These are phyloP conservation scores for Monosporozyma aquatica DNA, from an alignment of 805 yeast species.

Conservation along the genomic window DNA sequence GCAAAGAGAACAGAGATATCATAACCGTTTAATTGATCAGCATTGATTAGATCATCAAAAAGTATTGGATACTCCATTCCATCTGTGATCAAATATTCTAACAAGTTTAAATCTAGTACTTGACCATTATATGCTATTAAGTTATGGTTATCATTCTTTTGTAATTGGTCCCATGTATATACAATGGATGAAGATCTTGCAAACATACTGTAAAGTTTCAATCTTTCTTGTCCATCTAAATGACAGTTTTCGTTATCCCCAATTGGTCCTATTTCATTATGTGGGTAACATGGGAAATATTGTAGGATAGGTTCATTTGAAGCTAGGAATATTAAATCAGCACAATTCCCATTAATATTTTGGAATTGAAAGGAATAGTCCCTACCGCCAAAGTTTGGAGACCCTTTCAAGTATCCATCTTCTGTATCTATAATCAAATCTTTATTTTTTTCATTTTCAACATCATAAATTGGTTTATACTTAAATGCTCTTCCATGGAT, in stretches of 20 bases:
- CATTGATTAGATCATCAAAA: slow-evolving; percentile 51
- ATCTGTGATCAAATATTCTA: slow-evolving; percentile 64
- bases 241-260: slow-evolving; percentile 60
- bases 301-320: slow-evolving; percentile 39
- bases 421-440: slow-evolving; percentile 67
- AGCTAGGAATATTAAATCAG: slow-evolving; percentile 63
- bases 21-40: slow-evolving; percentile 50
- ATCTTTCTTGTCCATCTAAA: slow-evolving; percentile 61
- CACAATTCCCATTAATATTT: slow-evolving; percentile 87
- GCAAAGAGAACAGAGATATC: slow-evolving; percentile 71
- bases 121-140: slow-evolving; percentile 83
- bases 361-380: slow-evolving; percentile 83
- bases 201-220: slow-evolving; percentile 47
- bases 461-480: slow-evolving; percentile 60
- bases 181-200: slow-evolving; percentile 63
- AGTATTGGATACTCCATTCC: slow-evolving; percentile 65
- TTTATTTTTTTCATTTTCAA: slow-evolving; percentile 38
- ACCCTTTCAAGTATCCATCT: slow-evolving; percentile 57
- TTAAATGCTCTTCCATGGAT: slow-evolving; percentile 78
- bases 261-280: not conserved
- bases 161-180: slow-evolving; percentile 84
- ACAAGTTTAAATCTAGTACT: slow-evolving; percentile 70
- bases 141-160: slow-evolving; percentile 51
- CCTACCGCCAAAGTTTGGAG: slow-evolving; percentile 76
- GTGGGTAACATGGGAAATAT: slow-evolving; percentile 84